A percentile compares a stretch with the other conserved stretches of the same genome.
phyloP scores from a whole-genome alignment of 257 asterid genomes.

The Plantago major region DNA sequence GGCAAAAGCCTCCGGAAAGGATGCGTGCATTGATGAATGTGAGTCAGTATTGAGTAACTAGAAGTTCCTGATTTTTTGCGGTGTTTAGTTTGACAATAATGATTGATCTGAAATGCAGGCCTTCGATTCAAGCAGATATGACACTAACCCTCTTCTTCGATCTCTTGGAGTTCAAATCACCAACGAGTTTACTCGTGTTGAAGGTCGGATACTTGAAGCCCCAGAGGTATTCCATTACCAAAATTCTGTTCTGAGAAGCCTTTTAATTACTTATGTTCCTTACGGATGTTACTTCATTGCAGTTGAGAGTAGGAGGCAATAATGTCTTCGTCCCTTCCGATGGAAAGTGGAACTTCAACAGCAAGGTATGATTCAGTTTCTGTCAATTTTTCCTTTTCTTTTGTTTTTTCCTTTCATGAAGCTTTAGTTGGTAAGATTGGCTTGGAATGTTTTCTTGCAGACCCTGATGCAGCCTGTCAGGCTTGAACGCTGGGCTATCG shows the following conservation, averaged over 20 bases:
- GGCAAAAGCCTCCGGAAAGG: constrained; percentile 68
- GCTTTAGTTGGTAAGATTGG: background rate
- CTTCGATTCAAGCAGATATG: constrained; percentile 38
- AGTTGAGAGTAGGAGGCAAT: constrained; percentile 70
- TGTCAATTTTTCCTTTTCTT: background rate
- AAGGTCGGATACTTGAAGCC: constrained; percentile 61
- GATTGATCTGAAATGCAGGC: constrained; percentile 36
- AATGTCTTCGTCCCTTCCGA: constrained; percentile 66
- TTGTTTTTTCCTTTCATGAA: background rate
- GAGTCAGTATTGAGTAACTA: constrained; percentile 5
- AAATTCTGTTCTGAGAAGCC: background rate
- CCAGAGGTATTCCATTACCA: constrained; percentile 42
- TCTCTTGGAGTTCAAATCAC: constrained; percentile 48
- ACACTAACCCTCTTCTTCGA: constrained; percentile 43
- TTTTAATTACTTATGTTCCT: background rate
- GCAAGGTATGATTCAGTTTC: constrained; percentile 45
- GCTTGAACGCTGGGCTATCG: constrained; percentile 77
- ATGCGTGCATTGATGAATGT: constrained; percentile 45
- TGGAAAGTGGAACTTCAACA: constrained; percentile 83
- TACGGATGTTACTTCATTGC: constrained; percentile 11
- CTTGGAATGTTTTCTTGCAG: constrained; percentile 27
- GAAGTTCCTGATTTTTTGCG: background rate
- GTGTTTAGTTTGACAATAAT: background rate
- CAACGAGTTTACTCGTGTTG: constrained; percentile 40
- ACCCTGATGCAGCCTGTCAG: constrained; percentile 54